Base-by-base conservation (phyloP, 2,329 filamentous ascomycete genomes). In the Penicillium italicum region DNA sequence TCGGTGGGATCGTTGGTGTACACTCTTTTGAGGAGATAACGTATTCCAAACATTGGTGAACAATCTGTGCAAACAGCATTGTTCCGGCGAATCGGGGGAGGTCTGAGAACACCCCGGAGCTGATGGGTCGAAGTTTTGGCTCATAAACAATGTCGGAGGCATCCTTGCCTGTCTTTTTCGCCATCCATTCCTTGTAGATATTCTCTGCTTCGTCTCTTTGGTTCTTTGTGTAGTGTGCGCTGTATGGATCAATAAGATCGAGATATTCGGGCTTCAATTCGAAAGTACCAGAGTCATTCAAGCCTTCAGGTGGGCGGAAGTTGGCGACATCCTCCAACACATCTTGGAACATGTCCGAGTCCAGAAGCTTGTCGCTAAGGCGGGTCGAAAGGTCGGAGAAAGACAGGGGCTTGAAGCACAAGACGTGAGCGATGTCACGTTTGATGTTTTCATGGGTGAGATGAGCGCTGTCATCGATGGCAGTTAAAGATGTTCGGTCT, bases 401-500 rank as follows among this genome's bases (percentile, higher is more conserved):
- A 0, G 93, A 95, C 6, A 99, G 79, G 0, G 94, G 92, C 74
- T 95, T 96, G 80, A 97, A 97, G 77, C 93, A 97, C 28, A 99
- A 80, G 7, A 95, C 90, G 71, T 99, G 95, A 1, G 88, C 89
- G 60, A 99, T 89, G 67, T 99, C 95, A 46, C 91, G 87, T 53
- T 90, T 87, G 75, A 97, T 88, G 11, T 88, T 85, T 53, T 88
- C 83, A 8, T 81, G 79, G 1, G 87, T 85, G 37, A 91, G 80
- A 12, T 58, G 55, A 4, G 66, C 61, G 53, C 69, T 72, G 38
- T 76, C 72, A 51, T 74, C 71, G 38, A 69, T 67, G 7, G 69
- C 68, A 1, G 71, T 70, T 44, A 99, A 79, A 1, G 89, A 89
- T 3, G 88, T 91, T 26, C 94, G 85, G 71, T 99, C 94, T 62